Evolutionary conservation across 2,329 filamentous ascomycete genomes (phyloP), one percentile per base, ranked within the genome.

Genomic region (Fusarium nisikadoi): DNA sequence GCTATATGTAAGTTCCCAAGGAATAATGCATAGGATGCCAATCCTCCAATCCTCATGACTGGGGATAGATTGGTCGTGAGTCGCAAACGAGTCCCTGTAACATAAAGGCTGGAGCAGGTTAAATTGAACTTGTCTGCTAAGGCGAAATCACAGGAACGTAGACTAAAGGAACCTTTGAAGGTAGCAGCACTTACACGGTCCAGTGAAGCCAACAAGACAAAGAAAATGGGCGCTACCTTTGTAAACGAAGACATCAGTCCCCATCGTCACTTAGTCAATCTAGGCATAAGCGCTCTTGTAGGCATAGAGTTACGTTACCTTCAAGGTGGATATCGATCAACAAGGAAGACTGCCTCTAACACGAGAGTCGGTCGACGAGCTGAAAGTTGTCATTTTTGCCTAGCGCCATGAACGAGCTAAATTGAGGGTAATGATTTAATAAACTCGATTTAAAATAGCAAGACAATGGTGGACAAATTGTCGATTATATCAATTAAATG

Each of bases 361-460:
- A 43, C 11, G 3, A 25, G 23, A 8, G 11, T 4, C 41, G 0
- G 7, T 25, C 0, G 4, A 8, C 11, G 25, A 23, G 5, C 9
- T 19, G 7, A 19, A 25, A 12, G 8, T 8, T 8, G 25, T 19
- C 10, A 11, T 16, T 43, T 16, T 43, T 7, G 11, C 11, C 41
- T 25, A 3, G 6, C 13, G 13, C 38, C 14, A 14, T 12, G 12
- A 39, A 8, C 12, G 5, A 12, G 7, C 19, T 25, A 0, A 25
- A 19, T 1, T 1, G 1, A 3, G 41, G 41, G 10, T 12, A 6
- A 19, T 12, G 7, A 9, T 29, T 29, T 9, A 29, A 8, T 29
- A 9, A 29, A 29, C 27, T 9, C 27, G 27, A 6, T 29, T 3
- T 29, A 29, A 29, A 29, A 29, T 8, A 29, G 27, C 27, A 29